These are phyloP conservation scores for Penicillium vulpinum DNA, from an alignment of 2,329 filamentous ascomycete genomes.

Conservation along the genomic window DNA sequence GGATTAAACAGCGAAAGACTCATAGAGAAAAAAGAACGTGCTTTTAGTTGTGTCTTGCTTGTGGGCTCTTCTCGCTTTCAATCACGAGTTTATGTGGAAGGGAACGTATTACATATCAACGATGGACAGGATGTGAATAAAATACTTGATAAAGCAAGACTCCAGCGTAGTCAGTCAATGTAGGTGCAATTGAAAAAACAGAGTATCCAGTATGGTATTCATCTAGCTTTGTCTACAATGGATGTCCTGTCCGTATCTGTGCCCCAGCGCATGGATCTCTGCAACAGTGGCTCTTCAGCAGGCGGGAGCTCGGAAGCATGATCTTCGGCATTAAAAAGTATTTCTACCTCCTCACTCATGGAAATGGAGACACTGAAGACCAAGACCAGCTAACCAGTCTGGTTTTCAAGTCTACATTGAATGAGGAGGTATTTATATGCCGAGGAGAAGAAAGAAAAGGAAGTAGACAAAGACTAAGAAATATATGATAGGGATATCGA, in stretches of 20 bases:
- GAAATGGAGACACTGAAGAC: slow-evolving; percentile 19
- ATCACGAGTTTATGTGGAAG: slow-evolving; percentile 27
- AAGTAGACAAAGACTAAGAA: not conserved
- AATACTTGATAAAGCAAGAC: slow-evolving; percentile 5
- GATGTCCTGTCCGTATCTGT: slow-evolving; percentile 69
- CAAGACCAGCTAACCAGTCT: slow-evolving; percentile 23
- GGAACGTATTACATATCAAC: slow-evolving; percentile 25
- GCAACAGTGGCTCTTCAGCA: slow-evolving; percentile 65
- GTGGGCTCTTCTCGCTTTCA: slow-evolving; percentile 8
- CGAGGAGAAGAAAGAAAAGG: slow-evolving; percentile 18
- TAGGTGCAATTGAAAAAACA: not conserved
- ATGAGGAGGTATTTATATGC: slow-evolving; percentile 51
- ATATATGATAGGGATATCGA: slow-evolving; percentile 6
- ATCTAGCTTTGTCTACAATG: slow-evolving; percentile 2
- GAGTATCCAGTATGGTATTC: not conserved
- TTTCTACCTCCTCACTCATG: slow-evolving; percentile 49
- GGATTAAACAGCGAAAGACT: slow-evolving; percentile 54
- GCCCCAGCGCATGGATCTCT: slow-evolving; percentile 59
- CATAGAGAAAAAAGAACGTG: slow-evolving; percentile 14
- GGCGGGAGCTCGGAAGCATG: slow-evolving; percentile 39
- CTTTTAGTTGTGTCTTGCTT: slow-evolving; percentile 21
- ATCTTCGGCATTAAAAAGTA: slow-evolving; percentile 39
- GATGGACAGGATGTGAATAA: slow-evolving; percentile 21
- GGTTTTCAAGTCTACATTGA: slow-evolving; percentile 30
- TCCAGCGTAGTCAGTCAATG: not conserved